phyloP scores from a whole-genome alignment of 495 filamentous ascomycete species.

The Hypomontagnella submonticulosa region DNA sequence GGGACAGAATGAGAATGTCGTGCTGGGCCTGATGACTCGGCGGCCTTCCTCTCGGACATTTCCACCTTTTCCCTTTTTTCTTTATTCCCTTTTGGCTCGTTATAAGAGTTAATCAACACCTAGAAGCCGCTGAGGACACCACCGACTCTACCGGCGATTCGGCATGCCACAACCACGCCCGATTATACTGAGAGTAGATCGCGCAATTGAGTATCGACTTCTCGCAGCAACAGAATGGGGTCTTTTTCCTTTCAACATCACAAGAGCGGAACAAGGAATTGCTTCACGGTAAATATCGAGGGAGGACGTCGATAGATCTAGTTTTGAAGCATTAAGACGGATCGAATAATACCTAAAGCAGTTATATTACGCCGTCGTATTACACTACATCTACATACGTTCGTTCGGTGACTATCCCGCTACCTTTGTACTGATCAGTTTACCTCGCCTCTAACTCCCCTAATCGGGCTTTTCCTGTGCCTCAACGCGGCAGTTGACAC shows the following conservation, averaged over 20 bases:
- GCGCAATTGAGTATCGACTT: slow-evolving; percentile 6
- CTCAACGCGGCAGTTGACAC: slow-evolving; percentile 37
- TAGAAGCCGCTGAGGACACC: slow-evolving; percentile 17
- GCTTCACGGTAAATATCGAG: slow-evolving; percentile 24
- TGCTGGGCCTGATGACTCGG: slow-evolving; percentile 53
- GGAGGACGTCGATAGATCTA: slow-evolving; percentile 15
- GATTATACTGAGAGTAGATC: slow-evolving; percentile 22
- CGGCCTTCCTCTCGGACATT: slow-evolving; percentile 50
- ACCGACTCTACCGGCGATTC: slow-evolving; percentile 28
- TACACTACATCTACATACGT: slow-evolving; percentile 10
- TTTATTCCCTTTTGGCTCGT: slow-evolving; percentile 8
- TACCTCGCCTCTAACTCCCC: slow-evolving; percentile 39
- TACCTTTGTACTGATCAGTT: slow-evolving; percentile 37
- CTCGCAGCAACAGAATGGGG: slow-evolving; percentile 7
- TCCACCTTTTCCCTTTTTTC: slow-evolving; percentile 35
- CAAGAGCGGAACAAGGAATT: slow-evolving; percentile 18
- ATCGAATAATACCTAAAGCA: slow-evolving; percentile 17
- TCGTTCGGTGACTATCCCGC: slow-evolving; percentile 26
- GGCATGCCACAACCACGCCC: slow-evolving; percentile 29
- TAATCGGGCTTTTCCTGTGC: slow-evolving; percentile 29
- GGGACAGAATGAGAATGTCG: slow-evolving; percentile 58
- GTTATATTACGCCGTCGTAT: slow-evolving; percentile 36
- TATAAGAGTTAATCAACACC: slow-evolving; percentile 23
- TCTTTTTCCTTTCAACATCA: slow-evolving; percentile 16
- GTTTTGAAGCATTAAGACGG: slow-evolving; percentile 22